Conservation (phyloP, 768 basidiomycete species). For the Tubosaeta sp. region DNA sequence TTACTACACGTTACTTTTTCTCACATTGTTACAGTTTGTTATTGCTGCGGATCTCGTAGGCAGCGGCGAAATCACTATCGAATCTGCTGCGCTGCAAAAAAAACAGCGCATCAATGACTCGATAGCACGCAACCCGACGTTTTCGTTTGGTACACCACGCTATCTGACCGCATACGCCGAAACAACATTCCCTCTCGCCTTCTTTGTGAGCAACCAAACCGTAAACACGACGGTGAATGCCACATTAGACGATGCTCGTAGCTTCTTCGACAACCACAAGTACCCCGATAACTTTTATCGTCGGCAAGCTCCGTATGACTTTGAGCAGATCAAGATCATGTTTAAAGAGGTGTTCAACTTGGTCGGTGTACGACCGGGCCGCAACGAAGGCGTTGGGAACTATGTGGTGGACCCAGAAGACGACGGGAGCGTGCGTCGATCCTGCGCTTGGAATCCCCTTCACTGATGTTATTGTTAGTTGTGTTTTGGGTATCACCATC, state of each 20-base stretch:
- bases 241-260: conserved; percentile 15
- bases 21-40: conserved; percentile 11
- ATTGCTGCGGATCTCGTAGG: conserved; percentile 18
- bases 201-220: conserved; percentile 24
- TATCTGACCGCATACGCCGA: conserved; percentile 20
- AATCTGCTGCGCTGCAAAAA: conserved; percentile 21
- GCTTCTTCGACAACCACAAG: conserved; percentile 16
- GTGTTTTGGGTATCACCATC: conserved; percentile 14
- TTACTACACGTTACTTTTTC: not conserved
- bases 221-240: conserved; percentile 12
- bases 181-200: conserved; percentile 21
- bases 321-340: not conserved
- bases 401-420: conserved; percentile 12
- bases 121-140: conserved; percentile 23
- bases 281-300: conserved; percentile 19
- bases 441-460: not conserved
- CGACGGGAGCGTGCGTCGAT: conserved; percentile 9
- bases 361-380: conserved; percentile 12
- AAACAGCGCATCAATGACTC: conserved; percentile 22
- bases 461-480: conserved; percentile 5
- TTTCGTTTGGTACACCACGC: conserved; percentile 19
- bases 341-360: not conserved
- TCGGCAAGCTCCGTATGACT: conserved; percentile 14
- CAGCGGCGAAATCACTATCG: conserved; percentile 15
- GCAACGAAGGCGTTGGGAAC: conserved; percentile 16